Conservation (phyloP, 345 rosid species). For the Salix suchowensis region DNA sequence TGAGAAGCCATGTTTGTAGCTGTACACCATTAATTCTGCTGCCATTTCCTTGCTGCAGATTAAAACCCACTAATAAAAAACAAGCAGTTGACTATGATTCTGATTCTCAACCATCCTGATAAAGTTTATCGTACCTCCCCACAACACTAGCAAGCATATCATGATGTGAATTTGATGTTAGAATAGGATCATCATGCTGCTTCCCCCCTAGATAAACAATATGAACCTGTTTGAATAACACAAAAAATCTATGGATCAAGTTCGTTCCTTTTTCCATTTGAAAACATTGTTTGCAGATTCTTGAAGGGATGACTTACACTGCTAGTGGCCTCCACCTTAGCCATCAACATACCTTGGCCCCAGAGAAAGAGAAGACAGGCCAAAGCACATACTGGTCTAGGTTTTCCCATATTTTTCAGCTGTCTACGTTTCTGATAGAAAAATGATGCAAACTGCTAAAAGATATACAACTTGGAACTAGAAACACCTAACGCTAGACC, state of each 20-base stretch:
- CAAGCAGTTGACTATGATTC: not conserved
- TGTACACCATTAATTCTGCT: slow-evolving; percentile 50
- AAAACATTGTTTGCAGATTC: not conserved
- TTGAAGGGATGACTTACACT: slow-evolving; percentile 10
- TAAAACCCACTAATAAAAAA: slow-evolving; percentile 6
- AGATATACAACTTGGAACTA: slow-evolving; percentile 1
- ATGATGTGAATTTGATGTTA: slow-evolving; percentile 49
- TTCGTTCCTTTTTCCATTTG: too few species aligned
- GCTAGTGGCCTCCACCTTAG: slow-evolving; percentile 19
- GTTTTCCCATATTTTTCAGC: slow-evolving; percentile 9
- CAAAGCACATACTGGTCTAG: not conserved
- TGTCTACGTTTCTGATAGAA: not conserved
- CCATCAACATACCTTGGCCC: slow-evolving; percentile 3
- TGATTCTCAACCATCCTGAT: not conserved
- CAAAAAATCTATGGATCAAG: not conserved
- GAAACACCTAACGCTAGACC: not conserved
- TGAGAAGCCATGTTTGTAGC: slow-evolving; percentile 70
- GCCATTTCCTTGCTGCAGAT: slow-evolving; percentile 54
- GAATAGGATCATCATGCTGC: slow-evolving; percentile 38
- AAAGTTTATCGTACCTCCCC: slow-evolving; percentile 42
- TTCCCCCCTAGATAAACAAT: slow-evolving; percentile 58
- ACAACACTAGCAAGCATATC: slow-evolving; percentile 51
- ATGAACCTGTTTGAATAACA: slow-evolving; percentile 41
- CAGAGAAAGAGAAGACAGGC: slow-evolving; percentile 7
- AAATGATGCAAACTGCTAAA: not conserved